Evolutionary conservation across 257 asterid species (phyloP).

Genomic region (Forsythia suspensa): DNA sequence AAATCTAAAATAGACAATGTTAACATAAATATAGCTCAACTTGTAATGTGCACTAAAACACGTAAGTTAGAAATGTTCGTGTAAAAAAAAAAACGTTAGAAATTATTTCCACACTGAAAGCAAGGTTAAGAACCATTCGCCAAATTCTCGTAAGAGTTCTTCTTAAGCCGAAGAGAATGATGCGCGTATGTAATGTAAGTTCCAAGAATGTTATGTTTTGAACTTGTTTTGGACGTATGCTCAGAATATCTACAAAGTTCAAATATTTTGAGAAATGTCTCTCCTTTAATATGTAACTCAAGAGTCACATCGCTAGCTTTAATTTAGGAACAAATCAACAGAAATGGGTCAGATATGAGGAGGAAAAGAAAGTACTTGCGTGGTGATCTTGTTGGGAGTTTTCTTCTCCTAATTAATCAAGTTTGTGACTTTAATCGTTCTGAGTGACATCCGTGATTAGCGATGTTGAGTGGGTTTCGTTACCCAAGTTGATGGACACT

Average conservation of each 20-base stretch:
- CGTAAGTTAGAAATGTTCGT: no score
- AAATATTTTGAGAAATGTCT: not conserved
- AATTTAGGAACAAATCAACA: not conserved
- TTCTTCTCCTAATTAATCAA: not conserved
- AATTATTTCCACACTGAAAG: no score
- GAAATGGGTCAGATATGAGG: not conserved
- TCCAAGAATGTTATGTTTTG: not conserved
- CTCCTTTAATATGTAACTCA: no score
- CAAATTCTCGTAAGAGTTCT: no score
- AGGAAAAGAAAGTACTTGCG: not conserved
- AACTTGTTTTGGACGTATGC: not conserved
- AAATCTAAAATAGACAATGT: no score
- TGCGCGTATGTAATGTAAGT: no score
- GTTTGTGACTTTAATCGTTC: not conserved
- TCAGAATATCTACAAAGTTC: no score
- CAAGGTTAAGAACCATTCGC: no score
- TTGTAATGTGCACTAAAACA: no score
- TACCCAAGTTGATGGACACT: not conserved
- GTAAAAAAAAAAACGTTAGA: no score
- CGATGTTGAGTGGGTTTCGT: not conserved
- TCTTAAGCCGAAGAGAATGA: no score
- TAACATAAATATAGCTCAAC: no score
- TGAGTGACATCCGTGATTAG: not conserved
- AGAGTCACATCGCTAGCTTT: not conserved
- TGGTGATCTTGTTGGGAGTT: not conserved